Evolutionary conservation across 1,284 basidiomycete species (phyloP).

Genomic region (Marasmius fiardii): DNA sequence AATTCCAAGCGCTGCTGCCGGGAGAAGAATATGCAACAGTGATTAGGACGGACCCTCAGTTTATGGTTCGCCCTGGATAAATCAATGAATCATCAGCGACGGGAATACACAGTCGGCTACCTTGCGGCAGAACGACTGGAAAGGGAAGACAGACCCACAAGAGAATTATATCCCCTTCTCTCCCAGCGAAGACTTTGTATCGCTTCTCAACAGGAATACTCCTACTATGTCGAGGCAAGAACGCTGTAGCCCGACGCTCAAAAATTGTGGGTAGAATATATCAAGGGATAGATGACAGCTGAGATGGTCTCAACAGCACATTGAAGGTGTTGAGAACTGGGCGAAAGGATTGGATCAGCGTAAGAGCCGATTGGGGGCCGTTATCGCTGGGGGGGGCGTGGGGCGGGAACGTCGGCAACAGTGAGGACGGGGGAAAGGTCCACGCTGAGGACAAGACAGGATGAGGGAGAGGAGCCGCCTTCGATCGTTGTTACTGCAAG

Average conservation of each 20-base stretch:
- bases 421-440: neutral
- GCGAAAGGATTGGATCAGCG: neutral
- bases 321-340: neutral
- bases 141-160: constrained; percentile 13
- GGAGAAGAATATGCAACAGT: constrained; percentile 1
- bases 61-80: neutral
- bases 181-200: neutral
- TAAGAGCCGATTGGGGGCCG: no score
- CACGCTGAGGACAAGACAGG: neutral
- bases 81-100: constrained; percentile 6
- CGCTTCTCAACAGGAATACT: neutral
- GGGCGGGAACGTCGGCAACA: neutral
- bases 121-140: constrained; percentile 13
- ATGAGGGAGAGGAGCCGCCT: neutral
- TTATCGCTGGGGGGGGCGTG: neutral
- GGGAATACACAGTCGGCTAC: constrained; percentile 2
- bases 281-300: neutral
- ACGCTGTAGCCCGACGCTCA: neutral
- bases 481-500: neutral
- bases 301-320: neutral
- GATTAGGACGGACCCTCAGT: neutral
- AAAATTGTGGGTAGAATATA: neutral
- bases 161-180: neutral
- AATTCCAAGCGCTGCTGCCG: neutral
- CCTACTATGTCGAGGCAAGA: neutral